Evolutionary conservation across 164 flowering plant genomes (phyloP).

Genomic region (Tetracentron sinense): DNA sequence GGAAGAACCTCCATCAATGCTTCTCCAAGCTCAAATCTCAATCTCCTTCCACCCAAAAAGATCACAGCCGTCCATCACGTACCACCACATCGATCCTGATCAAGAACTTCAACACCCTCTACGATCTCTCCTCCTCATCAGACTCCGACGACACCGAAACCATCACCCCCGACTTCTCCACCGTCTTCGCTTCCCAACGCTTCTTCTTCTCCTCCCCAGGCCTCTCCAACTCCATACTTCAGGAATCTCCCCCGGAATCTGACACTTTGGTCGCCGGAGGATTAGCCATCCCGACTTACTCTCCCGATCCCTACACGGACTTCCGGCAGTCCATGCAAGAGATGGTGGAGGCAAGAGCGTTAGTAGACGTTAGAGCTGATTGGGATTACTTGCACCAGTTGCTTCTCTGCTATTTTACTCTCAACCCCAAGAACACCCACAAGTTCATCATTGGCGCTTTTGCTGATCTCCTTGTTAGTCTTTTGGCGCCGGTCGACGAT

Average conservation of each 20-base stretch:
- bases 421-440: slow-evolving; percentile 53
- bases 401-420: slow-evolving; percentile 43
- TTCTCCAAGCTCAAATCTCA: slow-evolving; percentile 37
- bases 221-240: slow-evolving; percentile 62
- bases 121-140: slow-evolving; percentile 21
- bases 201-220: slow-evolving; percentile 91
- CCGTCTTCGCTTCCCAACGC: slow-evolving; percentile 62
- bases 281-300: slow-evolving; percentile 42
- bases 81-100: slow-evolving; percentile 20
- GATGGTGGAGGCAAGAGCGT: slow-evolving; percentile 72
- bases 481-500: slow-evolving; percentile 26
- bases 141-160: slow-evolving; percentile 19
- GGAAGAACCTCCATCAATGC: slow-evolving; percentile 49
- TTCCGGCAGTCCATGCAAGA: slow-evolving; percentile 92
- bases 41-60: slow-evolving; percentile 12
- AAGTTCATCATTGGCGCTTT: slow-evolving; percentile 57
- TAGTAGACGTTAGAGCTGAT: slow-evolving; percentile 27
- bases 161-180: slow-evolving; percentile 45
- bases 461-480: slow-evolving; percentile 47
- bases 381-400: slow-evolving; percentile 63
- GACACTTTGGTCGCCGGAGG: slow-evolving; percentile 30
- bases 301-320: slow-evolving; percentile 59
- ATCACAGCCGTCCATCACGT: slow-evolving; percentile 1
- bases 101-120: slow-evolving; percentile 52
- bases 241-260: slow-evolving; percentile 17